Evolutionary conservation across 116 monocot species (phyloP).

Genomic region (Dioscorea cayenensis): DNA sequence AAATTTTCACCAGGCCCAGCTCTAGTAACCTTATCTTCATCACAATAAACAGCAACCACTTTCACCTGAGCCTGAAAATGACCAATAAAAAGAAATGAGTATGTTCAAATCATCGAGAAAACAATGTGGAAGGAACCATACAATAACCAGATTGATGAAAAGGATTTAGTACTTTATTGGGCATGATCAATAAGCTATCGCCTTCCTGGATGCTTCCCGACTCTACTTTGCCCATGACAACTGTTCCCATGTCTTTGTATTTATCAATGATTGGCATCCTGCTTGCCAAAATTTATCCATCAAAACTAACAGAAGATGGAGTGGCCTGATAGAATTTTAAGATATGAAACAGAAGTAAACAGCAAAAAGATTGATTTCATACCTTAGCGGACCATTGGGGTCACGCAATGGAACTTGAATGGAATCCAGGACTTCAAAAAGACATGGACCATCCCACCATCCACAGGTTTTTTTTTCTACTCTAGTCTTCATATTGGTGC

Average conservation of each 20-base stretch:
- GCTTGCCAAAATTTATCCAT: not conserved
- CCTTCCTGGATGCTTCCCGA: conserved; percentile 81
- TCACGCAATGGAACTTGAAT: conserved; percentile 87
- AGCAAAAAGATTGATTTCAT: not conserved
- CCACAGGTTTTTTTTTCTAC: conserved; percentile 56
- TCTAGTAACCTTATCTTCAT: conserved; percentile 60
- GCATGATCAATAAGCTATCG: conserved; percentile 88
- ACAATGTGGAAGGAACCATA: not conserved
- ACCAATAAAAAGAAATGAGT: not conserved
- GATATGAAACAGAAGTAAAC: not conserved
- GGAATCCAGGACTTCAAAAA: conserved; percentile 76
- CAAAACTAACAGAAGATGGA: too few species aligned
- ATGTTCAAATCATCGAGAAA: not conserved
- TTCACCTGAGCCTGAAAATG: conserved; percentile 68
- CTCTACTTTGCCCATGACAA: conserved; percentile 98
- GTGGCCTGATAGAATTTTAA: not conserved
- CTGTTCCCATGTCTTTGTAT: conserved; percentile 98
- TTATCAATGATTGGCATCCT: conserved; percentile 98
- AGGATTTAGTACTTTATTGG: conserved; percentile 63
- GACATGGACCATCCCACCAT: conserved; percentile 91
- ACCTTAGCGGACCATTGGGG: conserved; percentile 84
- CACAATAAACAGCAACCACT: conserved; percentile 71
- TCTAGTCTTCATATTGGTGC: conserved; percentile 64
- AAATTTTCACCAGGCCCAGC: conserved; percentile 96
- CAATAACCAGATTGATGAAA: not conserved